Base-by-base conservation (phyloP, 2,329 filamentous ascomycete species). In the Trichoderma arundinaceum region DNA sequence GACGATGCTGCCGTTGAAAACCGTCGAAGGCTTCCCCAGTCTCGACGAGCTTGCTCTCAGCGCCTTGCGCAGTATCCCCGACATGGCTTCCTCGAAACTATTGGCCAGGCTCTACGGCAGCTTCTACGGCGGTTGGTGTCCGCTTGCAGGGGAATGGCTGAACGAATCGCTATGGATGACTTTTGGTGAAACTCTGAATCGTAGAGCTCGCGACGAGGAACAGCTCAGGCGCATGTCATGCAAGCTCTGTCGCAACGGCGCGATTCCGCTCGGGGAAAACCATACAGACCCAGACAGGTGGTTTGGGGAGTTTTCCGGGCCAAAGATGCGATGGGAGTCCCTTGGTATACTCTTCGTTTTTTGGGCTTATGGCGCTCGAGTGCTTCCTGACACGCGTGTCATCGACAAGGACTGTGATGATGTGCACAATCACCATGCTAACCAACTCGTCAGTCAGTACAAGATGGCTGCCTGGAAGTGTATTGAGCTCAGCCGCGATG, bases 251-350 rank as follows among this genome's bases (percentile, higher is more conserved):
- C 64, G 69, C 22, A 82, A 82, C 56, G 80, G 79, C 0, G 69
- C 74, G 0, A 72, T 69, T 3, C 75, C 76, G 0, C 71, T 81
- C 7, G 68, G 68, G 0, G 79, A 82, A 10, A 71, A 77, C 0
- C 73, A 78, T 8, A 65, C 71, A 0, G 73, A 75, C n/a, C 68
- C 76, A 0, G 68, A 76, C 3, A 69, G 70, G 13, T 83, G 80
- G 79, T 68, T 78, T 1, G 70, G 68, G 1, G 77, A 80, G 43
- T 79, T 82, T 60, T 73, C 72, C 0, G 79, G 79, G 0, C 65
- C 68, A 0, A 76, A 75, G 12, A 69, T 80, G 28, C 74, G 81
- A 0, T 83, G 80, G 81, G 81, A 83, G 58, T 76, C 77, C 0
- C 66, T 83, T 1, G 80, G 80, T 0, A 54, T 81, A 7, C 69